Percentiles rank a stretch among this genome's conserved stretches.
Evolutionary conservation across 352 stramenopile genomes (phyloP).

Genomic region (Peronospora farinosa): DNA sequence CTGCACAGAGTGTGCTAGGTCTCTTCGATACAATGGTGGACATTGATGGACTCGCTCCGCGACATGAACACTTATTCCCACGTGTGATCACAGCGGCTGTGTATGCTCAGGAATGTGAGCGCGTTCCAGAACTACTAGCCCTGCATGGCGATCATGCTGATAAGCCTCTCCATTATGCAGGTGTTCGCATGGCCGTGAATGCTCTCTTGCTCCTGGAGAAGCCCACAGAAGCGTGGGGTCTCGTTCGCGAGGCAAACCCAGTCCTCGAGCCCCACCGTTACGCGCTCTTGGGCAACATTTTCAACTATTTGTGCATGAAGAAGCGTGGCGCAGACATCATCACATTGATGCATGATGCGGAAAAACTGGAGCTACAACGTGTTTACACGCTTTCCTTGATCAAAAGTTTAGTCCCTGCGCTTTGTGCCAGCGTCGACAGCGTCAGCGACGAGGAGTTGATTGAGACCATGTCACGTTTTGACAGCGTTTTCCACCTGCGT

Average conservation of each 20-base stretch:
- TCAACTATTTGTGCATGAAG: slow-evolving; percentile 41
- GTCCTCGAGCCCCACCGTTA: slow-evolving; percentile 24
- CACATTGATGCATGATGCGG: slow-evolving; percentile 29
- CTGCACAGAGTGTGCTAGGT: slow-evolving; percentile 29
- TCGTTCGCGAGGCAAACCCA: slow-evolving; percentile 32
- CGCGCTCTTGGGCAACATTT: slow-evolving; percentile 35
- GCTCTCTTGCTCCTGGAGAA: slow-evolving; percentile 47
- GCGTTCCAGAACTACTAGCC: slow-evolving; percentile 33
- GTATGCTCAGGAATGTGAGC: slow-evolving; percentile 46
- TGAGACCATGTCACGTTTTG: slow-evolving; percentile 23
- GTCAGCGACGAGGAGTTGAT: slow-evolving; percentile 39
- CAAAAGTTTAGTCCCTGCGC: slow-evolving; percentile 35
- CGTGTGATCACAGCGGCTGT: slow-evolving; percentile 49
- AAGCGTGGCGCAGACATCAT: slow-evolving; percentile 31
- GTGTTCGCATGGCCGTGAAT: slow-evolving; percentile 53
- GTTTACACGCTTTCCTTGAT: slow-evolving; percentile 32
- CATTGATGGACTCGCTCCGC: slow-evolving; percentile 31
- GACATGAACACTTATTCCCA: slow-evolving; percentile 35
- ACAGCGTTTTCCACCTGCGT: slow-evolving; percentile 29
- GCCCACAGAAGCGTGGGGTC: slow-evolving; percentile 30
- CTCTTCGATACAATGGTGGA: slow-evolving; percentile 67
- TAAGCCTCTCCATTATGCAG: slow-evolving; percentile 28
- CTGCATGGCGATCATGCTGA: slow-evolving; percentile 29
- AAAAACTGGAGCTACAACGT: slow-evolving; percentile 25
- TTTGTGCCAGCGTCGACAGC: slow-evolving; percentile 29